Evolutionary conservation across 2,329 filamentous ascomycete genomes (phyloP).

Genomic region (Cadophora sp.): DNA sequence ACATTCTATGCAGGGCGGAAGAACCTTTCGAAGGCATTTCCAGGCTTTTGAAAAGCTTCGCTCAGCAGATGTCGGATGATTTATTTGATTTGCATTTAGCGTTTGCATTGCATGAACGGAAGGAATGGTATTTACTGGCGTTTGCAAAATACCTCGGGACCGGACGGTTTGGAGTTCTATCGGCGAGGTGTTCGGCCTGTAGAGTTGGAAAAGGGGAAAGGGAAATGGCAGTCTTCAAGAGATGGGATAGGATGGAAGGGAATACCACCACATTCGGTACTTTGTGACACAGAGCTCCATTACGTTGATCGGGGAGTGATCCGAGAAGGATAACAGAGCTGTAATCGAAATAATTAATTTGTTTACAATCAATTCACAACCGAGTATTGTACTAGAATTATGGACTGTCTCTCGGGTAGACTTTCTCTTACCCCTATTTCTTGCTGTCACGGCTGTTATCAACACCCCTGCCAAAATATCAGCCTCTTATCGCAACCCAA

Average conservation of each 20-base stretch:
- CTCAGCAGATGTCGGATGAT: background rate
- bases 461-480: conserved; percentile 14
- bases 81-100: conserved; percentile 28
- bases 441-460: conserved; percentile 5
- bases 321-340: too few species aligned
- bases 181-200: background rate
- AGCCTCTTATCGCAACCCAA: conserved; percentile 2
- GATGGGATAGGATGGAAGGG: background rate
- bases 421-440: background rate
- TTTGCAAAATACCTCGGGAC: conserved; percentile 23
- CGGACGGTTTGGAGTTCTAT: background rate
- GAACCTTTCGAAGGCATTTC: conserved; percentile 37
- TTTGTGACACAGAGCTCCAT: background rate
- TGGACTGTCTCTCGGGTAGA: background rate
- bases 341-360: background rate
- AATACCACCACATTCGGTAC: background rate
- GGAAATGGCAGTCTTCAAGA: background rate
- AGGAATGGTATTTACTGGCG: conserved; percentile 1
- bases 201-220: background rate
- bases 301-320: background rate
- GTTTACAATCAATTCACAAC: background rate
- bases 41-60: conserved; percentile 36
- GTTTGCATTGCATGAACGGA: conserved; percentile 22
- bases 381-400: too few species aligned
- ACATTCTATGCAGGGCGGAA: conserved; percentile 32